phyloP scores from a whole-genome alignment of 352 stramenopile species.

The Phytopythium chamaehyphon region DNA sequence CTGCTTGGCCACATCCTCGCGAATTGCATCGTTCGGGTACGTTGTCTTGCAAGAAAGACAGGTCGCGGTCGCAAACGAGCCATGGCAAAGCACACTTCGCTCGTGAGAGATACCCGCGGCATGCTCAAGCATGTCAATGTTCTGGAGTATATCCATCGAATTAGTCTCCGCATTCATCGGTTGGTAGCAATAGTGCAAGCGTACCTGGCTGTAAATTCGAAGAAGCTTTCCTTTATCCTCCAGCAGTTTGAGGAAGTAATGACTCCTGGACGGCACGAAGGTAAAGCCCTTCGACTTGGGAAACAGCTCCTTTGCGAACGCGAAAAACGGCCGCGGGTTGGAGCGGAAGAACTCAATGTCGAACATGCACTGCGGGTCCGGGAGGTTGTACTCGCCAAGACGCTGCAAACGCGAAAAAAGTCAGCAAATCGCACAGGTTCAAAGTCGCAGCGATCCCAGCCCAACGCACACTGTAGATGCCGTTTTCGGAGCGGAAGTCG shows the following conservation, averaged over 20 bases:
- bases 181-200: not conserved
- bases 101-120: conserved; percentile 91
- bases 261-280: conserved; percentile 87
- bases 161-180: not conserved
- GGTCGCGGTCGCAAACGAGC: conserved; percentile 89
- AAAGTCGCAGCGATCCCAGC: too few species aligned
- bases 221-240: conserved; percentile 92
- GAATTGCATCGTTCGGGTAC: conserved; percentile 83
- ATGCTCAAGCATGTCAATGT: conserved; percentile 98
- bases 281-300: conserved; percentile 78
- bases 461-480: conserved; percentile 89
- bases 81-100: conserved; percentile 92
- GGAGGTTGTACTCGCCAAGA: conserved; percentile 75
- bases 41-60: conserved; percentile 88
- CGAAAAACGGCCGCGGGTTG: conserved; percentile 97
- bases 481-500: conserved; percentile 96
- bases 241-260: conserved; percentile 95
- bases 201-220: conserved; percentile 88
- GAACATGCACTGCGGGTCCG: conserved; percentile 87
- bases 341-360: conserved; percentile 97
- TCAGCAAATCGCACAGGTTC: not conserved
- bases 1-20: conserved; percentile 74
- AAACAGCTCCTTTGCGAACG: conserved; percentile 91
- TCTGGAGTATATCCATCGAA: conserved; percentile 49
- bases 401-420: conserved; percentile 45